phyloP scores from a whole-genome alignment of 192 early-diverging fungal genomes.

The Linnemannia schmuckeri region DNA sequence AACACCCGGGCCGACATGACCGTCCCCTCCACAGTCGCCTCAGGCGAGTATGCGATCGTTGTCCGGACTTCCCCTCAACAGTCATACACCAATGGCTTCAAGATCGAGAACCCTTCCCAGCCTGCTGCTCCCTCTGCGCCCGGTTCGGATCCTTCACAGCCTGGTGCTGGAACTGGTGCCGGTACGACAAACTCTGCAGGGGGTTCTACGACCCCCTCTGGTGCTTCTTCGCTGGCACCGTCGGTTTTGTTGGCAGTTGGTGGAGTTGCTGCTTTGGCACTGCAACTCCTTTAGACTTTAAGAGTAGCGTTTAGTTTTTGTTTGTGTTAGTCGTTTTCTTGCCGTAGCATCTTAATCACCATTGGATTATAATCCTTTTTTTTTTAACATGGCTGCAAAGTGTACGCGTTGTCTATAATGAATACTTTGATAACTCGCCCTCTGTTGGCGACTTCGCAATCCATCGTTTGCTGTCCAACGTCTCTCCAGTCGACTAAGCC shows the following conservation, averaged over 20 bases:
- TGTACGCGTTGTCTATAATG: not conserved
- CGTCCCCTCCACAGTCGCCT: conserved; percentile 34
- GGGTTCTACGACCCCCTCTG: not conserved
- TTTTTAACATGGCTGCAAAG: not conserved
- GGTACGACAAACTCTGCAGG: not conserved
- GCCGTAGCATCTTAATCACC: not conserved
- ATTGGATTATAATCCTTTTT: not conserved
- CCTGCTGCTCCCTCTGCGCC: conserved; percentile 14
- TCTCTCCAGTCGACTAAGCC: not conserved
- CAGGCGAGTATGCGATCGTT: conserved; percentile 48
- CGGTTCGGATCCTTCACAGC: not conserved
- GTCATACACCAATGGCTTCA: conserved; percentile 50
- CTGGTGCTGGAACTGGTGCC: not conserved
- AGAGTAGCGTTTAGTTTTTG: not conserved
- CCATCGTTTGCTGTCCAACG: not conserved
- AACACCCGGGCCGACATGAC: conserved; percentile 54
- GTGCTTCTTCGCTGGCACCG: conserved; percentile 4
- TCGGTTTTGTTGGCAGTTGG: conserved; percentile 23
- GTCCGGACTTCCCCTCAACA: conserved; percentile 47
- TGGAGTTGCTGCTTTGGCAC: conserved; percentile 18
- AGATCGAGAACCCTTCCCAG: conserved; percentile 37
- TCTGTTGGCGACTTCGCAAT: not conserved
- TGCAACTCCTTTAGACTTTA: conserved; percentile 25
- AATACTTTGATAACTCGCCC: not conserved
- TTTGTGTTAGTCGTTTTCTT: not conserved